phyloP scores from a whole-genome alignment of 805 yeast genomes.

The Candida maltosa region DNA sequence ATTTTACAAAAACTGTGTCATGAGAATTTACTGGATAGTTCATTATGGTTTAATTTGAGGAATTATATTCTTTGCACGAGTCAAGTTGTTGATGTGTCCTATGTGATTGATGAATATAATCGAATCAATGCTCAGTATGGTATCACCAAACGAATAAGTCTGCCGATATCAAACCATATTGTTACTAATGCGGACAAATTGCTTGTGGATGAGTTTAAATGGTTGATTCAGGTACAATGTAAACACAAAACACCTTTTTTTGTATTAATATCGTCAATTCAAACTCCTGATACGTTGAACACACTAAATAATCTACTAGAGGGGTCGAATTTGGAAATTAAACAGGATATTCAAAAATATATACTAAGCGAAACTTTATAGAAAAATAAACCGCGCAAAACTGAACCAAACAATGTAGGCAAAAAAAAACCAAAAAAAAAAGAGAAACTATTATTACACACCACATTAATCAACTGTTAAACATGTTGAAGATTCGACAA shows the following conservation, averaged over 20 bases:
- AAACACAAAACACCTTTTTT: slow-evolving; percentile 10
- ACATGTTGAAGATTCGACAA: slow-evolving; percentile 54
- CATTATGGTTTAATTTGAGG: slow-evolving; percentile 20
- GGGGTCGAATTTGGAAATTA: too few relatives aligned
- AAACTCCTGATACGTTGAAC: too few relatives aligned
- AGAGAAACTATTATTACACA: not conserved
- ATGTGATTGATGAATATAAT: not conserved
- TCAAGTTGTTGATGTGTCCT: too few relatives aligned
- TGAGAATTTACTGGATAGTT: slow-evolving; percentile 16
- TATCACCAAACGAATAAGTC: too few relatives aligned
- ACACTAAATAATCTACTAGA: too few relatives aligned
- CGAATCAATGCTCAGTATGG: too few relatives aligned
- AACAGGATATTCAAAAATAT: too few relatives aligned
- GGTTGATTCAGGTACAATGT: slow-evolving; percentile 13
- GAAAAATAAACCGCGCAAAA: not conserved
- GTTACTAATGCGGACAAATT: not conserved
- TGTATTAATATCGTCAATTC: not conserved
- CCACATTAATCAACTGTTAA: not conserved
- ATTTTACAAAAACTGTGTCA: slow-evolving; percentile 11
- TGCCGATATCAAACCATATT: too few relatives aligned
- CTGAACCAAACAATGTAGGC: not conserved
- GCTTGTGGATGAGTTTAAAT: slow-evolving; percentile 5
- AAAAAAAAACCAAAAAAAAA: too few relatives aligned
- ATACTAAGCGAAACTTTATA: too few relatives aligned
- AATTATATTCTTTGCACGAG: too few relatives aligned